Evolutionary conservation across 2,329 filamentous ascomycete species (phyloP).

Genomic region (Aspergillus arachidicola): DNA sequence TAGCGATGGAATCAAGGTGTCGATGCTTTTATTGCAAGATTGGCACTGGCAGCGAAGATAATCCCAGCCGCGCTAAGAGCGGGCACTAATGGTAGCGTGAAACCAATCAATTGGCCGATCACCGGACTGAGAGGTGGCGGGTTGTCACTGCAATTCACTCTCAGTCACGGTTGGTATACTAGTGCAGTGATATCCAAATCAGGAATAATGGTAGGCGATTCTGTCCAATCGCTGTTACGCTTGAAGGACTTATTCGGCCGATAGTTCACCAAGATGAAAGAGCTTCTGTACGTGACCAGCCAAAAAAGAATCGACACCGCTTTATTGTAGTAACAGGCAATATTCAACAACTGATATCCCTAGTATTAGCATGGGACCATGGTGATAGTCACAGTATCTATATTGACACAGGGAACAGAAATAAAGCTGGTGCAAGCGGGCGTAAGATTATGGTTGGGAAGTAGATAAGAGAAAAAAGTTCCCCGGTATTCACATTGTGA

Average conservation of each 20-base stretch:
- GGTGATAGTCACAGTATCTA: not conserved
- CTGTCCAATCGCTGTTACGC: not conserved
- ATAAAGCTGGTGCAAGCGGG: not conserved
- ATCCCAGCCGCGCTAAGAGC: conserved; percentile 2
- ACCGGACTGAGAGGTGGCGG: not conserved
- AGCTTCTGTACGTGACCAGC: not conserved
- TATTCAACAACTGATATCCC: not conserved
- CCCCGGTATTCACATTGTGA: not conserved
- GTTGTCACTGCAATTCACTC: not conserved
- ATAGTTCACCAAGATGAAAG: not conserved
- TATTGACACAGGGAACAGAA: not conserved
- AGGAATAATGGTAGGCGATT: not conserved
- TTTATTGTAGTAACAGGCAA: not conserved
- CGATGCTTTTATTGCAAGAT: not conserved
- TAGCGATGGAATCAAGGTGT: not conserved
- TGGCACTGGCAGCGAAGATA: not conserved
- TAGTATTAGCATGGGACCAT: not conserved
- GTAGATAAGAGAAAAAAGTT: not conserved
- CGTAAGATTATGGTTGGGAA: not conserved
- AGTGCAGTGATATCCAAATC: not conserved
- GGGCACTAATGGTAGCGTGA: conserved; percentile 7
- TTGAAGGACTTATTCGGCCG: not conserved
- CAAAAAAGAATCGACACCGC: not conserved
- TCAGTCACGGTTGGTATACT: not conserved
- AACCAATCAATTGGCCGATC: not conserved